Conservation (phyloP, 345 rosid genomes). For the Balakata baccata region DNA sequence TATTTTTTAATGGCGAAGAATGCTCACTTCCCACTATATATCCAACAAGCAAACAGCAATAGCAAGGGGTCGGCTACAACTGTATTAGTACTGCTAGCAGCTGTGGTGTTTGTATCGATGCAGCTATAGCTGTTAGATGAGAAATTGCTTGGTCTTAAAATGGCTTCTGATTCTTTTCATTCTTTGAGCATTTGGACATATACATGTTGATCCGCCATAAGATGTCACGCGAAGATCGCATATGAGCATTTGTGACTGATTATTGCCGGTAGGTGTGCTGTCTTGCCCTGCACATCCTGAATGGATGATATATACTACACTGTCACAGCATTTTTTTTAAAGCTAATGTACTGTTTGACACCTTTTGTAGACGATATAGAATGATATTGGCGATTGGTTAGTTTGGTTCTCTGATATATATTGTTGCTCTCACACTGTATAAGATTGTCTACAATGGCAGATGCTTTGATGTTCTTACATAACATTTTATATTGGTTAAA, state of each 20-base stretch:
- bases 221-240: conserved; percentile 12
- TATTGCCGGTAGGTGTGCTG: conserved; percentile 4
- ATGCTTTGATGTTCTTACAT: not conserved
- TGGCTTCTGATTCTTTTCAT: conserved; percentile 29
- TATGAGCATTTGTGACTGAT: conserved; percentile 9
- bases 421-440: not conserved
- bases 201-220: conserved; percentile 17
- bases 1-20: conserved; percentile 91
- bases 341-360: conserved; percentile 21
- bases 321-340: conserved; percentile 1
- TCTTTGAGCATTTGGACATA: conserved; percentile 27
- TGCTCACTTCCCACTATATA: conserved; percentile 64
- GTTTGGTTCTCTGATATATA: not conserved
- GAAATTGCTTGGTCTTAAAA: conserved; percentile 9
- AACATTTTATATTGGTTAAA: no score
- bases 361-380: conserved; percentile 13
- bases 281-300: conserved; percentile 9
- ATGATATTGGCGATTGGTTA: not conserved
- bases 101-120: conserved; percentile 34
- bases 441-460: conserved; percentile 5
- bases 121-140: conserved; percentile 29
- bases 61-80: conserved; percentile 25
- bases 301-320: not conserved
- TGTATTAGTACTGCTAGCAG: conserved; percentile 29
- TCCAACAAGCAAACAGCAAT: conserved; percentile 47